These are phyloP conservation scores for Aspergillus panamensis DNA, from an alignment of 495 filamentous ascomycete genomes.

Conservation along the genomic window DNA sequence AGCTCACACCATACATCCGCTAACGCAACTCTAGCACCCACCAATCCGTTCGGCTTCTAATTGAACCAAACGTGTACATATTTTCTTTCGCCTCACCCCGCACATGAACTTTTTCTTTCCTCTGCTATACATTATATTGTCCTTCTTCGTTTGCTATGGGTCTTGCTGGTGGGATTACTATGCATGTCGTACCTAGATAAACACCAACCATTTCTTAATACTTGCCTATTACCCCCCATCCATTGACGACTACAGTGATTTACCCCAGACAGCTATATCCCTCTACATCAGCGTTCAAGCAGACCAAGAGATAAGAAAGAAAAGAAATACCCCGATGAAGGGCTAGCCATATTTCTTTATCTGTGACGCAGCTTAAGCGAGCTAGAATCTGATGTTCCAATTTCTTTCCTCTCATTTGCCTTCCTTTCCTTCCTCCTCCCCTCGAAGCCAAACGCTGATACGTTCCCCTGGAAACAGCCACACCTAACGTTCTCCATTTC, in stretches of 20 bases:
- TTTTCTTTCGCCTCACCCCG: constrained; percentile 12
- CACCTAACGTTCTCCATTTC: too few species aligned
- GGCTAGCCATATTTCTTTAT: constrained; percentile 7
- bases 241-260: constrained; percentile 20
- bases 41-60: constrained; percentile 92
- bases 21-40: constrained; percentile 58
- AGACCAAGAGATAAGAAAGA: neutral
- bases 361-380: constrained; percentile 25
- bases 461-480: too few species aligned
- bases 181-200: constrained; percentile 14
- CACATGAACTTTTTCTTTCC: constrained; percentile 23
- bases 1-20: constrained; percentile 11
- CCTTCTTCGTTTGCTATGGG: constrained; percentile 9
- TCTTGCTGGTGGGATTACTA: constrained; percentile 19
- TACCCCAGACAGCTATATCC: constrained; percentile 14
- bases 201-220: constrained; percentile 1
- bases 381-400: constrained; percentile 17
- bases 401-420: too few species aligned
- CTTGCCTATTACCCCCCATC: constrained; percentile 10
- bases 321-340: constrained; percentile 7
- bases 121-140: constrained; percentile 21
- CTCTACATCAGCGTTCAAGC: constrained; percentile 1
- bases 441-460: too few species aligned
- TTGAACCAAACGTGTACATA: constrained; percentile 25
- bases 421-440: too few species aligned